Percentiles rank a stretch among this genome's conserved stretches.
Conservation (phyloP, 768 basidiomycete genomes). For the Rhizopogon roseolus region DNA sequence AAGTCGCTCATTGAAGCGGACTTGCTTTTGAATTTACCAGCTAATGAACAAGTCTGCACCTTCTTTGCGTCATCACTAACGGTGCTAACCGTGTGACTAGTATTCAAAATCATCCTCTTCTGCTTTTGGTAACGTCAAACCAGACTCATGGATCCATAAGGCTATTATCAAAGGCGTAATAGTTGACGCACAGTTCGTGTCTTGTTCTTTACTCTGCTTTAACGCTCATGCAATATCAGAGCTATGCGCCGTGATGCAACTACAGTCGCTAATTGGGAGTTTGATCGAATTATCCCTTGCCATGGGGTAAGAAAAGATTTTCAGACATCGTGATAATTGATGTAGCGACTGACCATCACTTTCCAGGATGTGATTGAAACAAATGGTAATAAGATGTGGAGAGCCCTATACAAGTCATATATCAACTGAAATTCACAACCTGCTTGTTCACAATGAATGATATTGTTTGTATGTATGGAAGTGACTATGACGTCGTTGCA, state of each 20-base stretch:
- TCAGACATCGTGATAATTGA: background rate
- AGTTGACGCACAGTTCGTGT: constrained; percentile 24
- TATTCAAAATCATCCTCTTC: constrained; percentile 33
- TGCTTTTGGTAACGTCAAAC: constrained; percentile 22
- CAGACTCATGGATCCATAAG: constrained; percentile 26
- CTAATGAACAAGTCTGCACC: constrained; percentile 59
- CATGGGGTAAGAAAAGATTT: constrained; percentile 41
- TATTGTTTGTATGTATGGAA: background rate
- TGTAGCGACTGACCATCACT: constrained; percentile 1
- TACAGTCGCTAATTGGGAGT: constrained; percentile 69
- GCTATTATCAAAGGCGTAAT: constrained; percentile 14
- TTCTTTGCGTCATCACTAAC: background rate
- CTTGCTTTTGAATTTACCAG: constrained; percentile 77
- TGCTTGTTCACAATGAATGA: background rate
- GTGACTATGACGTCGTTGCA: background rate
- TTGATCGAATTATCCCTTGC: constrained; percentile 70
- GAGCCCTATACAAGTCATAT: constrained; percentile 33
- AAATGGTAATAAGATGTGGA: constrained; percentile 53
- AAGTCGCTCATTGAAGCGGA: constrained; percentile 79
- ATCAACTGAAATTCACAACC: constrained; percentile 7
- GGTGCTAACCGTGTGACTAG: constrained; percentile 11
- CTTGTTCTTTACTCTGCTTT: background rate
- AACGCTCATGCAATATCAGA: constrained; percentile 17
- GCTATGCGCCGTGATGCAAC: constrained; percentile 60
- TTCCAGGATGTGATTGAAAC: constrained; percentile 57